Percentiles rank a stretch among this genome's conserved stretches.
Conservation (phyloP, 2,329 filamentous ascomycete species). For the Epichloe baconii region DNA sequence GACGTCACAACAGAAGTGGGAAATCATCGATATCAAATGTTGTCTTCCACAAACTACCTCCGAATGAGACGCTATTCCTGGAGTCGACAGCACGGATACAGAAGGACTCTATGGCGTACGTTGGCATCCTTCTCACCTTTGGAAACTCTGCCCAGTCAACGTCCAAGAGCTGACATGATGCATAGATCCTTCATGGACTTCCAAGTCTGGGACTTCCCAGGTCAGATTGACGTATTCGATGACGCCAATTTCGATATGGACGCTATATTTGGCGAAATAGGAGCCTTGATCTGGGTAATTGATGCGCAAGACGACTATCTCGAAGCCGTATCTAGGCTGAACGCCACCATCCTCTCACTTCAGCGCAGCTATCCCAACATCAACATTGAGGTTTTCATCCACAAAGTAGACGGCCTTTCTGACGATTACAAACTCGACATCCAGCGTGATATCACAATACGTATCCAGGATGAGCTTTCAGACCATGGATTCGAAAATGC, state of each 20-base stretch:
- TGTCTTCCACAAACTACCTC: slow-evolving; percentile 96
- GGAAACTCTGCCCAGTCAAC: slow-evolving; percentile 9
- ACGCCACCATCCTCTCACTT: slow-evolving; percentile 77
- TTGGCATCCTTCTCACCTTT: slow-evolving; percentile 8
- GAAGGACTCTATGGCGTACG: slow-evolving; percentile 89
- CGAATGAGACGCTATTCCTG: slow-evolving; percentile 88
- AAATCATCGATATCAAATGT: slow-evolving; percentile 98
- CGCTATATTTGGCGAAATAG: slow-evolving; percentile 86
- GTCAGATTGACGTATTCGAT: slow-evolving; percentile 80
- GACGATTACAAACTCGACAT: slow-evolving; percentile 96
- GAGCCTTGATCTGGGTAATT: slow-evolving; percentile 95
- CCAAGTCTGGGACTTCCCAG: slow-evolving; percentile 95
- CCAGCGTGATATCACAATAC: slow-evolving; percentile 90
- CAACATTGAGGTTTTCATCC: slow-evolving; percentile 96
- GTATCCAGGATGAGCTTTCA: slow-evolving; percentile 89
- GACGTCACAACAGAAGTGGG: slow-evolving; percentile 54
- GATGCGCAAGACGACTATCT: slow-evolving; percentile 97
- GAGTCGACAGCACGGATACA: slow-evolving; percentile 92
- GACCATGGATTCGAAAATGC: slow-evolving; percentile 90
- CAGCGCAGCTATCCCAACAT: slow-evolving; percentile 83
- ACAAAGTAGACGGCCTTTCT: slow-evolving; percentile 95
- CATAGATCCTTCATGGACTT: slow-evolving; percentile 95
- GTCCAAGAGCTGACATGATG: slow-evolving; percentile 1
- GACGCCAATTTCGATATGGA: slow-evolving; percentile 84
- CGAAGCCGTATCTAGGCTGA: slow-evolving; percentile 76